Evolutionary conservation across 2,329 filamentous ascomycete species (phyloP).

Genomic region (Leptographium wingfieldii): DNA sequence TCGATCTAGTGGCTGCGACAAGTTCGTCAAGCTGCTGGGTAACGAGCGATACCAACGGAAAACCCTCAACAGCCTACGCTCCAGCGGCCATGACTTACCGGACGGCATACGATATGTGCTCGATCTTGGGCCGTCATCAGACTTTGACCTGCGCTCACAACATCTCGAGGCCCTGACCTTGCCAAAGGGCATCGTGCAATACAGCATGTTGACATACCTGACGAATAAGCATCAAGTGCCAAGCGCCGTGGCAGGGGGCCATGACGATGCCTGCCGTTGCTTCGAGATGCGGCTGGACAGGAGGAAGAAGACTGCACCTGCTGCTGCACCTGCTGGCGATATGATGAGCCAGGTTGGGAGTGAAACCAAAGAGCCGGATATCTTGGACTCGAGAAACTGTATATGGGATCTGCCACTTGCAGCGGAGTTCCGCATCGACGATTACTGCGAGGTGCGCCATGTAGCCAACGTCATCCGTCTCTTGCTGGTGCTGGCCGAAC

Average conservation of each 20-base stretch:
- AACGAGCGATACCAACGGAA: constrained; percentile 7
- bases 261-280: constrained; percentile 28
- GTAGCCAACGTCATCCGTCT: constrained; percentile 50
- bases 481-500: constrained; percentile 36
- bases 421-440: constrained; percentile 28
- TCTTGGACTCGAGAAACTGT: background rate
- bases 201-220: constrained; percentile 5
- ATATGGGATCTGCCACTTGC: constrained; percentile 10
- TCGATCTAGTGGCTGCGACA: constrained; percentile 8
- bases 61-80: background rate
- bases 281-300: background rate
- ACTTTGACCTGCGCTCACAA: constrained; percentile 7
- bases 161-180: constrained; percentile 12
- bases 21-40: constrained; percentile 9
- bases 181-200: constrained; percentile 12
- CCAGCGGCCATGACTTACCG: background rate
- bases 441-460: constrained; percentile 55
- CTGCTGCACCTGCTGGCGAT: too few relatives aligned
- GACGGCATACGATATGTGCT: constrained; percentile 15
- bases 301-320: background rate
- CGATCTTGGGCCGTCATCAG: constrained; percentile 11
- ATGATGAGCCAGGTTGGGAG: too few relatives aligned
- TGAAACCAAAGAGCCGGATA: background rate
- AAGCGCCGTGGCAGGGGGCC: constrained; percentile 21
- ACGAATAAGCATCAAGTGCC: background rate